Evolutionary conservation across 2,329 filamentous ascomycete species (phyloP).

Genomic region (Cercospora nicotianae): DNA sequence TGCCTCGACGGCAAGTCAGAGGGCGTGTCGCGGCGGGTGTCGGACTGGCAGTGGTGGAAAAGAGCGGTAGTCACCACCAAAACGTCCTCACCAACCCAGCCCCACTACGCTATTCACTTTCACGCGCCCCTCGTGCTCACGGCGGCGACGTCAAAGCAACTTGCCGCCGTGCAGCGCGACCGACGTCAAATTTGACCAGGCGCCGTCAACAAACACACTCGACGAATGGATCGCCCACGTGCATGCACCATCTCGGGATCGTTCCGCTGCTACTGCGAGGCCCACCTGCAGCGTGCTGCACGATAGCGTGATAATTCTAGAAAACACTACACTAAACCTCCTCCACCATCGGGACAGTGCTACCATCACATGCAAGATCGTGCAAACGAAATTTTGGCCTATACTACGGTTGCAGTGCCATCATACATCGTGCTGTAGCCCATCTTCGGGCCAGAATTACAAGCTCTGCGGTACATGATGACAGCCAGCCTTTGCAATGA

Average conservation of each 20-base stretch:
- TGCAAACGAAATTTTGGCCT: background rate
- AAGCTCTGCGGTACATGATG: too few relatives aligned
- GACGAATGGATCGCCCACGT: slow-evolving; percentile 10
- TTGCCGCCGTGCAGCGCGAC: slow-evolving; percentile 3
- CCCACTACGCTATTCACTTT: slow-evolving; percentile 5
- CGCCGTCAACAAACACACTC: slow-evolving; percentile 7
- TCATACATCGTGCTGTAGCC: background rate
- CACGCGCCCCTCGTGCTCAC: slow-evolving; percentile 8
- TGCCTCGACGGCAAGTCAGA: background rate
- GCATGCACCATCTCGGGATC: background rate
- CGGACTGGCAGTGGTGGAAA: background rate
- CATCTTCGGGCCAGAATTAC: too few relatives aligned
- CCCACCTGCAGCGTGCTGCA: background rate
- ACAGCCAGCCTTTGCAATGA: too few relatives aligned
- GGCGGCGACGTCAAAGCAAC: slow-evolving; percentile 12
- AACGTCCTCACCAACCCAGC: background rate
- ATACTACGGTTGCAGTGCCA: background rate
- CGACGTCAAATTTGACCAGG: slow-evolving; percentile 7
- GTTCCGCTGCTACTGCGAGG: slow-evolving; percentile 11
- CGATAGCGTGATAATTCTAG: background rate
- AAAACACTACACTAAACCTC: background rate
- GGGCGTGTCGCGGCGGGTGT: slow-evolving; percentile 4
- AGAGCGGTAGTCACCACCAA: background rate
- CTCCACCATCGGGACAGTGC: background rate
- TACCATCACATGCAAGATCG: background rate